phyloP scores from a whole-genome alignment of 2,329 filamentous ascomycete genomes.

The Colletotrichum phormii region DNA sequence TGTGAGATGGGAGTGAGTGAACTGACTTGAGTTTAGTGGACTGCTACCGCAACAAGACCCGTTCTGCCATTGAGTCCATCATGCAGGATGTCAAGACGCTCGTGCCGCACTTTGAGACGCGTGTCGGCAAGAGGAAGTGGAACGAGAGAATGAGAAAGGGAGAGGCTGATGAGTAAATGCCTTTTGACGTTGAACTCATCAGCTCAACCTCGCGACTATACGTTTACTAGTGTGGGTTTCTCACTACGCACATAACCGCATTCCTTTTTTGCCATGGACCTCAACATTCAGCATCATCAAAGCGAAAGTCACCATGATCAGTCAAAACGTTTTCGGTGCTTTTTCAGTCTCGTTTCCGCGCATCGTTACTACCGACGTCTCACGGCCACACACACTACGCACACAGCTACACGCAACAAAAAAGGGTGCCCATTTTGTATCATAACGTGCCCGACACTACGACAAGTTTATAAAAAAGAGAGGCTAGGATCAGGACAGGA shows the following conservation, averaged over 20 bases:
- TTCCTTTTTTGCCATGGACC: background rate
- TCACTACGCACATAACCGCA: constrained; percentile 26
- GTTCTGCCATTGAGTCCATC: constrained; percentile 79
- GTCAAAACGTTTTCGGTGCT: constrained; percentile 11
- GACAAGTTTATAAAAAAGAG: constrained; percentile 23
- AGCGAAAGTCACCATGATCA: constrained; percentile 22
- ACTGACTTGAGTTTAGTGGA: constrained; percentile 74
- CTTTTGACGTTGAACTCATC: background rate
- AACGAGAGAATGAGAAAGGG: constrained; percentile 64
- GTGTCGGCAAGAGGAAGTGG: constrained; percentile 85
- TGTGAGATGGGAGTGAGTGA: background rate
- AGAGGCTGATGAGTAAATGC: constrained; percentile 42
- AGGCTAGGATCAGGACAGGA: constrained; percentile 9
- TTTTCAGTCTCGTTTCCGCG: constrained; percentile 17
- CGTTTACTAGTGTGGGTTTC: constrained; percentile 12
- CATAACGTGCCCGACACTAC: constrained; percentile 13
- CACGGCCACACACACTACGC: constrained; percentile 9
- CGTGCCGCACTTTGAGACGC: constrained; percentile 89
- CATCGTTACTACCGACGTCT: constrained; percentile 31
- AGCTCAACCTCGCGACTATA: background rate
- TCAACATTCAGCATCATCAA: constrained; percentile 29
- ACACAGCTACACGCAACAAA: background rate
- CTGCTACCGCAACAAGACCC: constrained; percentile 92
- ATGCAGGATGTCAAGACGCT: constrained; percentile 80
- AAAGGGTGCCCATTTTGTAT: constrained; percentile 6